These are phyloP conservation scores for Cyberlindnera lachancei DNA, from an alignment of 805 yeast species.

Conservation along the genomic window DNA sequence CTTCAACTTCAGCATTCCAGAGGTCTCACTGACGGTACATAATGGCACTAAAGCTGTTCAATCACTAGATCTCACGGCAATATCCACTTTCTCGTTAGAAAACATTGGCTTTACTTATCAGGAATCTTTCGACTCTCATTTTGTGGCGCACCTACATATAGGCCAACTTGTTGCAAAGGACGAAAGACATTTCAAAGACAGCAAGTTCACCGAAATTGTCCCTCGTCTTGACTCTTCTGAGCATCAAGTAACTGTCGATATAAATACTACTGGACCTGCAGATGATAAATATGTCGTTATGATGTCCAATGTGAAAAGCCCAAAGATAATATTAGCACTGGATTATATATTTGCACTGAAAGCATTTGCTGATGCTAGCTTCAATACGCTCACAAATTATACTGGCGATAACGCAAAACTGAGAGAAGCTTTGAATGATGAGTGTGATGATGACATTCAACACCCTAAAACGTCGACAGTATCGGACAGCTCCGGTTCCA, in stretches of 20 bases:
- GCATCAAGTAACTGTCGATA: constrained; percentile 62
- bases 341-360: constrained; percentile 80
- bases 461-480: constrained; percentile 6
- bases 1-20: constrained; percentile 52
- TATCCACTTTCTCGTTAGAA: constrained; percentile 55
- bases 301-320: constrained; percentile 68
- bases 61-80: constrained; percentile 31
- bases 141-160: constrained; percentile 53
- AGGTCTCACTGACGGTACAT: constrained; percentile 53
- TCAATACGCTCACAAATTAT: constrained; percentile 17
- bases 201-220: constrained; percentile 72
- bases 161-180: constrained; percentile 76
- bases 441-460: constrained; percentile 3
- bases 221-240: constrained; percentile 59
- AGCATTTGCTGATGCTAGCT: constrained; percentile 46
- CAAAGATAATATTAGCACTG: constrained; percentile 72
- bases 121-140: constrained; percentile 47
- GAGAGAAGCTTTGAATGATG: neutral
- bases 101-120: constrained; percentile 44
- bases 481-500: constrained; percentile 1
- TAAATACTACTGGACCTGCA: constrained; percentile 35
- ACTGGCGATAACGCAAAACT: neutral
- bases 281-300: constrained; percentile 37
- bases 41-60: constrained; percentile 37
- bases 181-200: constrained; percentile 51